Conservation (phyloP, 192 early-diverging fungal species). For the Chytriomyces hyalinus region DNA sequence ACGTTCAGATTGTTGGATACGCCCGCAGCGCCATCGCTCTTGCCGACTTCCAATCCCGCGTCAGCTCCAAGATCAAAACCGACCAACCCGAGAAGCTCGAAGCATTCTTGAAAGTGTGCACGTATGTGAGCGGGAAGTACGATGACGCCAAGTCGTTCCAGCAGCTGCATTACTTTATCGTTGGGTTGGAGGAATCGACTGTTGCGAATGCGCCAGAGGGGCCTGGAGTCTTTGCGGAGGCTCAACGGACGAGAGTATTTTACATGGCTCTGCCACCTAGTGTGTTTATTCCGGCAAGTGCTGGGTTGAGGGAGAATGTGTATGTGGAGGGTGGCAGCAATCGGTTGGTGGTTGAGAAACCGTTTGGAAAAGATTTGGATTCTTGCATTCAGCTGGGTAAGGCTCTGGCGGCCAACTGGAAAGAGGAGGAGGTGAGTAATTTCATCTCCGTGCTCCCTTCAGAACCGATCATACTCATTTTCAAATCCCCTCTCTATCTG, state of each 20-base stretch:
- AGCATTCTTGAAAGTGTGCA: conserved; percentile 72
- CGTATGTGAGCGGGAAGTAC: conserved; percentile 85
- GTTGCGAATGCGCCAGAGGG: background rate
- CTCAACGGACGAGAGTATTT: conserved; percentile 77
- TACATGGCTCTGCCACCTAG: conserved; percentile 97
- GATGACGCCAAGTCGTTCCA: conserved; percentile 76
- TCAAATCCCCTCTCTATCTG: background rate
- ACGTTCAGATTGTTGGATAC: conserved; percentile 86
- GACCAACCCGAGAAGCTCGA: conserved; percentile 58
- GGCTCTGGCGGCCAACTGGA: conserved; percentile 78
- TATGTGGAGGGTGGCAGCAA: conserved; percentile 71
- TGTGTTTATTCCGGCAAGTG: conserved; percentile 87
- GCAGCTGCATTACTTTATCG: conserved; percentile 65
- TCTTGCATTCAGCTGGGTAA: conserved; percentile 74
- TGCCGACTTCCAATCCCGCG: conserved; percentile 76
- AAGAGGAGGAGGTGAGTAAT: conserved; percentile 79
- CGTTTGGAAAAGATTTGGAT: conserved; percentile 92
- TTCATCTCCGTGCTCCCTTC: background rate
- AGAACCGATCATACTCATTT: background rate
- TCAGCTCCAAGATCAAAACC: conserved; percentile 72
- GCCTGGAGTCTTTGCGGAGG: conserved; percentile 9
- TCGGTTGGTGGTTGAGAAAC: conserved; percentile 96
- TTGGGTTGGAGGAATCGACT: conserved; percentile 58
- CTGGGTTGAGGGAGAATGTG: conserved; percentile 70
- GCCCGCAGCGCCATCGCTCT: conserved; percentile 81